phyloP scores from a whole-genome alignment of 139 green algal species.

The Klebsormidium nitens region DNA sequence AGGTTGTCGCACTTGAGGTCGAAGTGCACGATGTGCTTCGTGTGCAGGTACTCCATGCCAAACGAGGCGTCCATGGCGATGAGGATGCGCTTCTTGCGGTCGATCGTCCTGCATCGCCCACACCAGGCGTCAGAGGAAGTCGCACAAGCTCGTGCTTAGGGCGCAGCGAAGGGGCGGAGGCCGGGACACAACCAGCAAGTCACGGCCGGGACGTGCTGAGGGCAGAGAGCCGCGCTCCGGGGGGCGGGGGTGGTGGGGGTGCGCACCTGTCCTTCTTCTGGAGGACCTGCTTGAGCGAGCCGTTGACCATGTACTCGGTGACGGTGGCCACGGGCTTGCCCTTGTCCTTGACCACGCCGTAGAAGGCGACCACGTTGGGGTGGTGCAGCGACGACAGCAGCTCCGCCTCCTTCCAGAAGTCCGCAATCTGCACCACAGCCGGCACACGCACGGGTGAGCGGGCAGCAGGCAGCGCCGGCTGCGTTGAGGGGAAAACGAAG shows the following conservation, averaged over 20 bases:
- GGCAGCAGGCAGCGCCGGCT: too few species aligned
- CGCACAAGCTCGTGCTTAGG: constrained; percentile 46
- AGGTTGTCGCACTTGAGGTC: constrained; percentile 93
- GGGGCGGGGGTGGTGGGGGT: too few species aligned
- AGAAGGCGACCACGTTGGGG: constrained; percentile 90
- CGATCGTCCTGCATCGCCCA: constrained; percentile 21
- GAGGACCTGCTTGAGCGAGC: constrained; percentile 46
- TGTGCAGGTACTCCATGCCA: constrained; percentile 86
- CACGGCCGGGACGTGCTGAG: too few species aligned
- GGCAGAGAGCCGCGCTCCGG: too few species aligned
- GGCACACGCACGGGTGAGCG: too few species aligned
- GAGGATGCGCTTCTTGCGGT: constrained; percentile 49
- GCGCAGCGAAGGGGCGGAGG: neutral
- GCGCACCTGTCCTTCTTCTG: neutral
- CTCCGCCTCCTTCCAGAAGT: constrained; percentile 76
- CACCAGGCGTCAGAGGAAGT: constrained; percentile 29
- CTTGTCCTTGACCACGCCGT: constrained; percentile 63
- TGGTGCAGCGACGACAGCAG: constrained; percentile 78
- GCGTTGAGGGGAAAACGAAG: too few species aligned
- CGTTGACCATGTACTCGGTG: constrained; percentile 73
- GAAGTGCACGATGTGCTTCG: constrained; percentile 85
- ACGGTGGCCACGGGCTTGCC: constrained; percentile 63
- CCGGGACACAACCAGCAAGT: too few species aligned
- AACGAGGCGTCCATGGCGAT: constrained; percentile 73
- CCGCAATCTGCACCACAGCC: constrained; percentile 12